Evolutionary conservation across 352 stramenopile genomes (phyloP).

Genomic region (Phytophthora pinifolia): DNA sequence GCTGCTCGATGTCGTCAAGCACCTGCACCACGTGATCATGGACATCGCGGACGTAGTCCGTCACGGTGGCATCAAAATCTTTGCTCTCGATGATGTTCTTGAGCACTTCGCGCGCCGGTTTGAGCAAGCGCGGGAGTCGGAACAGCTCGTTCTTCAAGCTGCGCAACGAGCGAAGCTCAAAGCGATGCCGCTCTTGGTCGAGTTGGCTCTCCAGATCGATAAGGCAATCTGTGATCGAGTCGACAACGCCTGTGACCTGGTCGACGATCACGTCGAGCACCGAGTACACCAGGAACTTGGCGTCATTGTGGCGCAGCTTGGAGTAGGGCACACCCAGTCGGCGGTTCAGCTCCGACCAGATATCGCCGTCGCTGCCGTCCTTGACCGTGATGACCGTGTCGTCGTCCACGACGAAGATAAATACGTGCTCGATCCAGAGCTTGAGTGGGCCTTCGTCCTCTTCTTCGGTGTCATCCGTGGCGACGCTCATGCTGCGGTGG

Average conservation of each 20-base stretch:
- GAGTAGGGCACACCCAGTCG: conserved; percentile 83
- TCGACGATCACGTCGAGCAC: conserved; percentile 89
- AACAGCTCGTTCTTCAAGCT: conserved; percentile 84
- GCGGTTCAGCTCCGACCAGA: conserved; percentile 72
- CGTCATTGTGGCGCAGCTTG: conserved; percentile 88
- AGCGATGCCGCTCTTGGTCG: conserved; percentile 64
- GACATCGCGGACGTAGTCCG: conserved; percentile 84
- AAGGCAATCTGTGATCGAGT: conserved; percentile 73
- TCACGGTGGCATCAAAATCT: conserved; percentile 77
- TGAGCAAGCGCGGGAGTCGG: conserved; percentile 72
- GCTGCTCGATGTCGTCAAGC: conserved; percentile 81
- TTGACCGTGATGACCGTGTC: conserved; percentile 89
- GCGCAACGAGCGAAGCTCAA: conserved; percentile 63
- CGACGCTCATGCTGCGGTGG: conserved; percentile 20
- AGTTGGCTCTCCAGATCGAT: conserved; percentile 80
- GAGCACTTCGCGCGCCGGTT: conserved; percentile 77
- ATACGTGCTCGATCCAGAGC: conserved; percentile 80
- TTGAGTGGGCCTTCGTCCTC: conserved; percentile 68
- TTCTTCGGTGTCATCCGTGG: conserved; percentile 24
- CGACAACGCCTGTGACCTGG: conserved; percentile 74
- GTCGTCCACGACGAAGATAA: conserved; percentile 81
- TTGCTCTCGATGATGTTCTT: conserved; percentile 85
- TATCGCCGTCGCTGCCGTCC: conserved; percentile 60
- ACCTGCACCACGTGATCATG: conserved; percentile 82
- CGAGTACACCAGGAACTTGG: conserved; percentile 86